These are phyloP conservation scores for Hansenula lynferdii DNA, from an alignment of 1,139 yeast genomes.

Conservation along the genomic window DNA sequence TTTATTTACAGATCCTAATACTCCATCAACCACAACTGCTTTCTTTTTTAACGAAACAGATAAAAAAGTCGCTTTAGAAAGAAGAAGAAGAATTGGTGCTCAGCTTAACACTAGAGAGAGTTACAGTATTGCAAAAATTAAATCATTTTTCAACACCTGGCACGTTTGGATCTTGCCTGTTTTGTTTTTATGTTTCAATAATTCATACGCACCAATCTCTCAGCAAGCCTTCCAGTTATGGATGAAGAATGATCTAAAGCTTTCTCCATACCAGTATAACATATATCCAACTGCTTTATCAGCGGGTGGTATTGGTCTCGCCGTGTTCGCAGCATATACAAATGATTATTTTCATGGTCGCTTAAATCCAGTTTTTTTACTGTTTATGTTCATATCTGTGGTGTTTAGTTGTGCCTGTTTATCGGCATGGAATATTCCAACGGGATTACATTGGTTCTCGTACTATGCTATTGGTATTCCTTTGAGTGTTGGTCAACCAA, in stretches of 20 bases:
- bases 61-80: constrained; percentile 27
- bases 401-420: constrained; percentile 39
- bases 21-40: constrained; percentile 33
- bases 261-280: constrained; percentile 38
- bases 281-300: constrained; percentile 41
- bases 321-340: constrained; percentile 34
- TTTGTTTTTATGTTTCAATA: constrained; percentile 43
- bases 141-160: not conserved
- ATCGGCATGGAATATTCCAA: constrained; percentile 42
- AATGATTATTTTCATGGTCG: constrained; percentile 41
- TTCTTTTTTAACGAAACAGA: constrained; percentile 30
- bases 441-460: constrained; percentile 42
- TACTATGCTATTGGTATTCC: constrained; percentile 47
- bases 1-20: constrained; percentile 36
- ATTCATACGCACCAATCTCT: constrained; percentile 29
- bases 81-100: not conserved
- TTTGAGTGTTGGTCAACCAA: constrained; percentile 35
- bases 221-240: constrained; percentile 43
- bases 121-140: no score
- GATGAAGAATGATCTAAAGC: constrained; percentile 23
- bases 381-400: constrained; percentile 30
- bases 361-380: constrained; percentile 33
- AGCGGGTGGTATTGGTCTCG: constrained; percentile 37
- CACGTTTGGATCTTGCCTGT: constrained; percentile 29
- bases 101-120: not conserved